Evolutionary conservation across 371 early-diverging fungal genomes (phyloP).

Genomic region (Mucor saturninus): DNA sequence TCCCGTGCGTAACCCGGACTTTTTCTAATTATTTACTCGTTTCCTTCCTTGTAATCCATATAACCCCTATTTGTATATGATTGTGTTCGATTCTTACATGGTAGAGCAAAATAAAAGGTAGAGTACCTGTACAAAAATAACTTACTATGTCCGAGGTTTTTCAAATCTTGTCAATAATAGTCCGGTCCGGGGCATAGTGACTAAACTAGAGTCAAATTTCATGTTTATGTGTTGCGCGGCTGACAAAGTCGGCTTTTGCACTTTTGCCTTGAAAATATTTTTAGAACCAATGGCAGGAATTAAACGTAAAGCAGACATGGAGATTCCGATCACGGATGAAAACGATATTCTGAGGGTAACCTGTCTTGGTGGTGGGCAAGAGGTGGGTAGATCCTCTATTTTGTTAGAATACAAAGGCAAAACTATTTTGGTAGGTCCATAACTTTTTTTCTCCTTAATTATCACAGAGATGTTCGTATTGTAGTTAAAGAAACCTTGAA

Average conservation of each 20-base stretch:
- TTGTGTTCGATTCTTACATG: too few relatives aligned
- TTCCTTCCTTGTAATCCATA: too few relatives aligned
- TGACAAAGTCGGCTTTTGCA: too few relatives aligned
- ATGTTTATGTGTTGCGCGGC: too few relatives aligned
- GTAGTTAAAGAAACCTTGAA: background rate
- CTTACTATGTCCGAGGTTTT: too few relatives aligned
- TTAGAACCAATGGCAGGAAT: constrained; percentile 38
- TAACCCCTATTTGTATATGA: too few relatives aligned
- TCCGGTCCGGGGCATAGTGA: background rate
- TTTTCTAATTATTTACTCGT: too few relatives aligned
- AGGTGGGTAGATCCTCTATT: constrained; percentile 99
- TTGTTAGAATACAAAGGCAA: constrained; percentile 96
- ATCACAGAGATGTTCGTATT: background rate
- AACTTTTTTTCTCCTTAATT: constrained; percentile 1
- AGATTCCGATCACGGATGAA: constrained; percentile 61
- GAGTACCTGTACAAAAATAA: too few relatives aligned
- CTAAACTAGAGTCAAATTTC: too few relatives aligned
- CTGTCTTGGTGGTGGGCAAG: constrained; percentile 98
- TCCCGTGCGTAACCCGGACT: too few relatives aligned
- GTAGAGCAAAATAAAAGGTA: too few relatives aligned
- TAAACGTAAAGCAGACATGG: constrained; percentile 55
- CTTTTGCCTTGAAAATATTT: constrained; percentile 3
- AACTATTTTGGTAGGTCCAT: constrained; percentile 83
- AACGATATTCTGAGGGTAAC: constrained; percentile 85
- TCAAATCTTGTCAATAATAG: too few relatives aligned